A percentile compares a stretch with the other conserved stretches of the same genome.
Conservation (phyloP, 176 grass and related monocot genomes). For the Microstegium vimineum region DNA sequence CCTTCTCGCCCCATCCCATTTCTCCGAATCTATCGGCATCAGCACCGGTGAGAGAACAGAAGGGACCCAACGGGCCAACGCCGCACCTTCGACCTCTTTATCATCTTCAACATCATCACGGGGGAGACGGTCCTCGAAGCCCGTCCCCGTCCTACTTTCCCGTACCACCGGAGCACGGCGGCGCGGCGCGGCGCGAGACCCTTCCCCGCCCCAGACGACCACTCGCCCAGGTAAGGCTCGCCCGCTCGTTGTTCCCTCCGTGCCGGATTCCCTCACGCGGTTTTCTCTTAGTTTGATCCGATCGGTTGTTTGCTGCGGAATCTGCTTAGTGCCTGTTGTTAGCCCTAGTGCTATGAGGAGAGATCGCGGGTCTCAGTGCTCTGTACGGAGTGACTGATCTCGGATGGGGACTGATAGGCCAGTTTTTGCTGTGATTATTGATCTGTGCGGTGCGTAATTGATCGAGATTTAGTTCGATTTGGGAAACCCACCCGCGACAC, state of each 20-base stretch:
- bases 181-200: neutral
- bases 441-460: neutral
- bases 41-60: neutral
- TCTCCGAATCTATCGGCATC: slow-evolving; percentile 1
- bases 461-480: neutral
- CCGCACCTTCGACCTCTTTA: neutral
- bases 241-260: neutral
- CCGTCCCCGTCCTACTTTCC: neutral
- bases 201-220: neutral
- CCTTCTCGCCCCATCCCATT: neutral
- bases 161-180: slow-evolving; percentile 6
- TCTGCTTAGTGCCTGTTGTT: neutral
- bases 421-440: neutral
- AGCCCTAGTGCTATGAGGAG: neutral
- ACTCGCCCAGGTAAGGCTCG: neutral
- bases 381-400: neutral
- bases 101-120: neutral
- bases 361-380: neutral
- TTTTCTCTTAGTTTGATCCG: neutral
- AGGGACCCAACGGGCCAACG: neutral
- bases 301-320: neutral
- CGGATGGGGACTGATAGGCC: neutral
- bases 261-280: neutral
- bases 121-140: neutral
- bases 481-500: neutral